Conservation (phyloP, 73 alveolate species). For the Paramecium biaurelia region DNA sequence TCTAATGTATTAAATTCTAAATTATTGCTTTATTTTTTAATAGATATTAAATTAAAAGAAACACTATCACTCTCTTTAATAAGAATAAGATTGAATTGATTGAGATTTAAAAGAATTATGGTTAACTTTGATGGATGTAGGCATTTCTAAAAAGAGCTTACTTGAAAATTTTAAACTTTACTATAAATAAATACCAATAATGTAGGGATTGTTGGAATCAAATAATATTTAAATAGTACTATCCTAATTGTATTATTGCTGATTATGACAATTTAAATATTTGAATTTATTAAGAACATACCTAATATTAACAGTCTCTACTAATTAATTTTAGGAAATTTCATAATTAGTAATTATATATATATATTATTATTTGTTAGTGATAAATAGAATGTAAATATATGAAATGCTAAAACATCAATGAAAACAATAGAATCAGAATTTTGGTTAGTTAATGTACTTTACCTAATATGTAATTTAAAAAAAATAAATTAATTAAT, state of each 20-base stretch:
- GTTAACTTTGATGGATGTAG: background rate
- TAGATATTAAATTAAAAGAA: background rate
- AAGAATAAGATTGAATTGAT: background rate
- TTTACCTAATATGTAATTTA: background rate
- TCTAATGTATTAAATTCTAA: background rate
- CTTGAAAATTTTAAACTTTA: background rate
- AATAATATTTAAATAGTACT: background rate
- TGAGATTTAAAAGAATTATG: background rate
- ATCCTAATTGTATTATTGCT: background rate
- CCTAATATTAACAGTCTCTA: background rate
- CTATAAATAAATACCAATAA: background rate
- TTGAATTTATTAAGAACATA: background rate
- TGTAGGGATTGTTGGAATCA: background rate
- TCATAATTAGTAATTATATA: background rate
- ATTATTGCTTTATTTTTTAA: background rate
- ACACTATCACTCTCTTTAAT: background rate
- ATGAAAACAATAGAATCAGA: background rate
- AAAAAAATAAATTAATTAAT: background rate
- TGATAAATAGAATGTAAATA: background rate
- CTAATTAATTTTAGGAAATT: background rate
- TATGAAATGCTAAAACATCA: background rate
- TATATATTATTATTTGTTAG: background rate
- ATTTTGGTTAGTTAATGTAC: background rate
- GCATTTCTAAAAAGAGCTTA: background rate
- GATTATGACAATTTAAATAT: background rate